Conservation (phyloP, 768 basidiomycete genomes). For the Rhodotorula paludigena region DNA sequence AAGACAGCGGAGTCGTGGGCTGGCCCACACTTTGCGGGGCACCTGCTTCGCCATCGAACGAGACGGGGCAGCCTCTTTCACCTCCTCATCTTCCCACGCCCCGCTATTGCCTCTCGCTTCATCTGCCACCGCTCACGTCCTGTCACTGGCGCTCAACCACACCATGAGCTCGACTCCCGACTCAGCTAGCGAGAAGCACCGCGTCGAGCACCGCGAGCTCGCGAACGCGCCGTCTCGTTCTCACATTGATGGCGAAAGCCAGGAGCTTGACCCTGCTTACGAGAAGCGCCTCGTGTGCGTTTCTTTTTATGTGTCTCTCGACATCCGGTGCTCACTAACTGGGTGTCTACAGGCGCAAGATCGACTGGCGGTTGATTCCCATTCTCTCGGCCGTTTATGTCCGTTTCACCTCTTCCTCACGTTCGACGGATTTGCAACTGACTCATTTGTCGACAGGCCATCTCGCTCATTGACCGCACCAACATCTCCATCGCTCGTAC, state of each 20-base stretch:
- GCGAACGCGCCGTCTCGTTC: not conserved
- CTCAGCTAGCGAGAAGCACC: slow-evolving; percentile 9
- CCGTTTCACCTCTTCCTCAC: too few species aligned
- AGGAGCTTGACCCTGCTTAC: not conserved
- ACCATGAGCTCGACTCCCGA: slow-evolving; percentile 6
- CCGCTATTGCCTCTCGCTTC: not conserved
- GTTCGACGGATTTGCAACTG: too few species aligned
- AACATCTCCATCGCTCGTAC: slow-evolving; percentile 35
- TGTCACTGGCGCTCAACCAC: too few species aligned
- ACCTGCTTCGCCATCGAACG: too few species aligned
- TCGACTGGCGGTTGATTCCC: slow-evolving; percentile 28
- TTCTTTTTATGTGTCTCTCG: not conserved
- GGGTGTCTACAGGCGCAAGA: slow-evolving; percentile 27
- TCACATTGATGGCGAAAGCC: not conserved
- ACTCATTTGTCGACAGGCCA: not conserved
- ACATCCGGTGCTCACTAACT: too few species aligned
- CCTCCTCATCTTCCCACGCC: too few species aligned
- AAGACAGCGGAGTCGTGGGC: too few species aligned
- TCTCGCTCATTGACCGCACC: slow-evolving; percentile 26
- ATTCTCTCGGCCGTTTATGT: slow-evolving; percentile 31
- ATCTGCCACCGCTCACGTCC: too few species aligned
- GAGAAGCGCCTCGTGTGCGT: not conserved
- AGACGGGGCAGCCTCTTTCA: too few species aligned
- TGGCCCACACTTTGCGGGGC: too few species aligned
- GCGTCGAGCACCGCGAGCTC: slow-evolving; percentile 15